Conservation (phyloP, 2,329 filamentous ascomycete species). For the Fragosphaeria purpurea region DNA sequence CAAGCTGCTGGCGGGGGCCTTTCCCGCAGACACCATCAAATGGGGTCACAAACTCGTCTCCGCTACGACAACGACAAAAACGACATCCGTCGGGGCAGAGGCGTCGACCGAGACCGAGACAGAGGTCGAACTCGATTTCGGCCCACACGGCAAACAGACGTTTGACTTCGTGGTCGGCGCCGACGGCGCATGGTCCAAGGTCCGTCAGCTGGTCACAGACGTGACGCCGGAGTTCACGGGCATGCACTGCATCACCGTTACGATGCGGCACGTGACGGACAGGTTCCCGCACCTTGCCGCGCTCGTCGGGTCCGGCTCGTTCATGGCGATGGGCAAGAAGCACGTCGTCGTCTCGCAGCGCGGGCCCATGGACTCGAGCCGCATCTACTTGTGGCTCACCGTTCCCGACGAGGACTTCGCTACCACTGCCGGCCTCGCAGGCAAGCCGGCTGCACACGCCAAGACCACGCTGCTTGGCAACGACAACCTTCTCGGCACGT, state of each 20-base stretch:
- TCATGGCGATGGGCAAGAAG: slow-evolving; percentile 24
- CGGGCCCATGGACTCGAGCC: slow-evolving; percentile 19
- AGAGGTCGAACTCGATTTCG: slow-evolving; percentile 16
- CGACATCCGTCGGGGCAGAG: not conserved
- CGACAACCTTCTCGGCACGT: slow-evolving; percentile 10
- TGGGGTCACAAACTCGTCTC: slow-evolving; percentile 25
- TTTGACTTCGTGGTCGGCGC: slow-evolving; percentile 31
- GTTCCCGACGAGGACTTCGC: slow-evolving; percentile 14
- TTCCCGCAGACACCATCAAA: slow-evolving; percentile 23
- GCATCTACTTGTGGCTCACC: slow-evolving; percentile 21
- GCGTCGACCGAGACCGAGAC: not conserved
- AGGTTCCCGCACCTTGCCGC: slow-evolving; percentile 27
- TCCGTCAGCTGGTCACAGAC: slow-evolving; percentile 26
- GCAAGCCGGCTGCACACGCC: slow-evolving; percentile 6
- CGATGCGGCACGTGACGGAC: slow-evolving; percentile 22
- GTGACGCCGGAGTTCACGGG: slow-evolving; percentile 28
- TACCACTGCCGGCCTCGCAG: slow-evolving; percentile 7
- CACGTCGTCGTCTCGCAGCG: slow-evolving; percentile 27
- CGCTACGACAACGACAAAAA: not conserved
- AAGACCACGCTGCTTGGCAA: slow-evolving; percentile 16
- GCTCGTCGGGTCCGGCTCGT: slow-evolving; percentile 29
- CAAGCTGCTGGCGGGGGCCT: slow-evolving; percentile 22
- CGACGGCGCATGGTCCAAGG: slow-evolving; percentile 30
- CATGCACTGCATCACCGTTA: slow-evolving; percentile 26
- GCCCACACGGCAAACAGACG: slow-evolving; percentile 9